Base-by-base conservation (phyloP, 192 early-diverging fungal genomes). In the Podila clonocystis region DNA sequence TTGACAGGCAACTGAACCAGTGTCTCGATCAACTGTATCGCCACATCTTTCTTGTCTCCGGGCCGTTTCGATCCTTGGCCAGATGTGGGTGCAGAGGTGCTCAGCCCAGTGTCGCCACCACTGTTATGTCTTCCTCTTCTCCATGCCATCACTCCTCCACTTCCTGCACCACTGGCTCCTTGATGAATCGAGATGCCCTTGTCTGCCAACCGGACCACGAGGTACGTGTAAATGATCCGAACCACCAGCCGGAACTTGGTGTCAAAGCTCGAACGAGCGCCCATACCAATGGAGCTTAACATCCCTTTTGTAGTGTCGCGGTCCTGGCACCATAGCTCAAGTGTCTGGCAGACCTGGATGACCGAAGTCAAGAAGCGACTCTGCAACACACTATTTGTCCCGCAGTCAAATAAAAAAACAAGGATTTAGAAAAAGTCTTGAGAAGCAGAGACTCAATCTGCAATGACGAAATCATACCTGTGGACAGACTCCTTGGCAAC, bases 401-500 rank as follows among this genome's bases (percentile, higher is more conserved):
- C 52, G 52, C 5, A 33, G 20, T 3, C 5, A 65, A 31, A 50
- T n/a, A 2, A 68, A n/a, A 20, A 73, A 59, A 38, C 17, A 26
- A 59, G 3, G 30, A 30, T 34, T 31, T 13, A 62, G 3, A 31
- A 60, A 11, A 9, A 0, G 34, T 26, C 19, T 1, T 34, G 17
- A 36, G 24, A 45, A 36, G 20, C 0, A n/a, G 20, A 19, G 22
- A 17, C 3, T n/a, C 2, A 28, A 24, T 33, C 26, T 19, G 38
- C 20, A 50, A 24, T 2, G 48, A 29, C 36, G 12, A 29, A 28
- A 65, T 28, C 5, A 5, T 69, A 80, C 77, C 70, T 80, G 62
- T 80, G 70, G 0, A 80, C 71, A 9, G 77, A 80, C 26, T 80
- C 77, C 57, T 80, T 80, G 48, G 77, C 77, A 31, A 80, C 71